phyloP scores from a whole-genome alignment of 2,329 filamentous ascomycete genomes.

The Penicillium paneum region DNA sequence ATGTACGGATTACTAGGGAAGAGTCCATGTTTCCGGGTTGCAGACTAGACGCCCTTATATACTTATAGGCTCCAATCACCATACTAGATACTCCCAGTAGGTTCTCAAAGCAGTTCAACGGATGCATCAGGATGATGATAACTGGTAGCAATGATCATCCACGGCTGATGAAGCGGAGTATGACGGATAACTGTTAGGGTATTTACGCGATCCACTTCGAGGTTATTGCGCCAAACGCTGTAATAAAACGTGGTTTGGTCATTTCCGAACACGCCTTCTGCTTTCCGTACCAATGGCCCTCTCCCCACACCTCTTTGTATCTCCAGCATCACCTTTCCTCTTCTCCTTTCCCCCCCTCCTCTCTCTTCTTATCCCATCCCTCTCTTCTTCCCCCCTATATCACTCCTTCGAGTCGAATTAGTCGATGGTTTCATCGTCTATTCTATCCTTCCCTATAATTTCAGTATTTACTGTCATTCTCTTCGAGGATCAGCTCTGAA shows the following conservation, averaged over 20 bases:
- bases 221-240: neutral
- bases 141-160: slow-evolving; percentile 25
- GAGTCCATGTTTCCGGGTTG: neutral
- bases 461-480: slow-evolving; percentile 28
- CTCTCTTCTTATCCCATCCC: slow-evolving; percentile 20
- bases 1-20: neutral
- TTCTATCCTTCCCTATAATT: slow-evolving; percentile 28
- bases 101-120: neutral
- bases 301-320: slow-evolving; percentile 28
- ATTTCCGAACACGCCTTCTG: slow-evolving; percentile 6
- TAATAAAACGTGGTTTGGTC: slow-evolving; percentile 6
- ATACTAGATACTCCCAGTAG: neutral
- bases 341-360: slow-evolving; percentile 20
- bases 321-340: slow-evolving; percentile 25
- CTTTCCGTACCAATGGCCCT: slow-evolving; percentile 7
- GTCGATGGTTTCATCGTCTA: slow-evolving; percentile 34
- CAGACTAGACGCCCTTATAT: neutral
- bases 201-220: neutral
- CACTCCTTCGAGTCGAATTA: slow-evolving; percentile 42
- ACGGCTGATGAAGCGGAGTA: slow-evolving; percentile 10
- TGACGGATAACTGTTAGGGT: slow-evolving; percentile 1
- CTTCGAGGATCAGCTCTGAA: slow-evolving; percentile 23
- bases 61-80: neutral
- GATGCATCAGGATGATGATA: slow-evolving; percentile 18
- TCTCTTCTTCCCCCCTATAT: slow-evolving; percentile 39